Evolutionary conservation across 805 yeast genomes (phyloP).

Genomic region (Wickerhamiella azymoides): DNA sequence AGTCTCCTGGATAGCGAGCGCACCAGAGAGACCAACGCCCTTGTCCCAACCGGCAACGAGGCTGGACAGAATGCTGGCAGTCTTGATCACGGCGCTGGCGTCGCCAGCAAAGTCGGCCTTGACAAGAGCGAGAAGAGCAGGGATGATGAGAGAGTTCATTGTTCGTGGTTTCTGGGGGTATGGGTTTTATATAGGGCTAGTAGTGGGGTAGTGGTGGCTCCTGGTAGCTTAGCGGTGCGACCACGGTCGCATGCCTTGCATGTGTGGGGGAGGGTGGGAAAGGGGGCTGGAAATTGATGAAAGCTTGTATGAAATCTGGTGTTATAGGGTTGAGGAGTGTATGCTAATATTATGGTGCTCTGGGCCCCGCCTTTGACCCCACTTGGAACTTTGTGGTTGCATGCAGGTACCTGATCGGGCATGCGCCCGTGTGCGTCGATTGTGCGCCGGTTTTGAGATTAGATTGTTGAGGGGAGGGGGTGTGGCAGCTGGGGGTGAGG

Average conservation of each 20-base stretch:
- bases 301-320: too few species aligned
- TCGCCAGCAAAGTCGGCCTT: constrained; percentile 10
- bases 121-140: constrained; percentile 13
- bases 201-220: not conserved
- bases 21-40: constrained; percentile 17
- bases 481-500: too few species aligned
- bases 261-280: too few species aligned
- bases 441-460: not conserved
- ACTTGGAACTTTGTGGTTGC: too few species aligned
- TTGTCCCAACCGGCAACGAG: constrained; percentile 12
- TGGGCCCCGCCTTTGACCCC: too few species aligned
- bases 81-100: constrained; percentile 26
- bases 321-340: too few species aligned
- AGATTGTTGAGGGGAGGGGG: too few species aligned
- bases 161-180: not conserved
- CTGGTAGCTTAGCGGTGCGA: not conserved
- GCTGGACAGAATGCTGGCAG: constrained; percentile 18
- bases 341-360: too few species aligned
- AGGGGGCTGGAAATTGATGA: too few species aligned
- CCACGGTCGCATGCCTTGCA: too few species aligned
- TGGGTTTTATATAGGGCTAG: not conserved
- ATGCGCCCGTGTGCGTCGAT: not conserved
- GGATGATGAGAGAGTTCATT: constrained; percentile 10
- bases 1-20: constrained; percentile 19
- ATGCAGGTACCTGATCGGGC: not conserved